phyloP scores from a whole-genome alignment of 78 protist species.

The Isochrysis galbana region DNA sequence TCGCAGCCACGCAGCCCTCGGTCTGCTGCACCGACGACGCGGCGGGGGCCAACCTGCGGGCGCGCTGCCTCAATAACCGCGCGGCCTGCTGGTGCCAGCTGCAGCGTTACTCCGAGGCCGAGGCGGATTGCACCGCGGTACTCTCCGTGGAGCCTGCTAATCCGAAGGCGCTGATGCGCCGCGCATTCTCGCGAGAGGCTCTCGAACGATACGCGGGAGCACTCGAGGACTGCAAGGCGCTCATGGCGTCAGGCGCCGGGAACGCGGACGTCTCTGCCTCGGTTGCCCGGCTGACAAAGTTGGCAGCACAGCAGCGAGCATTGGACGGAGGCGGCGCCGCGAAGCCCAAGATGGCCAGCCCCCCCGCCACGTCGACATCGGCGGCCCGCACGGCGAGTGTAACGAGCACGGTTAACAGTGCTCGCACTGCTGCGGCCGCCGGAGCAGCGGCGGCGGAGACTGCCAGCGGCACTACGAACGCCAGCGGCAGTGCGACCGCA shows the following conservation, averaged over 20 bases:
- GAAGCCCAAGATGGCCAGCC: too few species aligned
- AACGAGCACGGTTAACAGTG: not conserved
- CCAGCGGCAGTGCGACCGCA: not conserved
- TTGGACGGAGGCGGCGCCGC: too few species aligned
- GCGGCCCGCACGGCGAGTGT: too few species aligned
- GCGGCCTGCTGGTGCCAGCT: not conserved
- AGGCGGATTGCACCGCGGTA: not conserved
- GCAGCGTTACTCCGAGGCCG: not conserved
- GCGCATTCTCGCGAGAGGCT: not conserved
- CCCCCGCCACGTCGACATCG: too few species aligned
- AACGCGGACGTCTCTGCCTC: not conserved
- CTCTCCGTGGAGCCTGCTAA: not conserved
- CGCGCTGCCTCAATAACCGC: conserved; percentile 16
- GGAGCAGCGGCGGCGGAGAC: not conserved
- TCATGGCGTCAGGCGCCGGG: not conserved
- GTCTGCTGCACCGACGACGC: not conserved
- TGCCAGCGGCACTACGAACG: not conserved
- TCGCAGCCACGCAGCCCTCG: not conserved
- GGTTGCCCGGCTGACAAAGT: not conserved
- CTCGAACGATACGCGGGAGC: not conserved
- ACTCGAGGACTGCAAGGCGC: not conserved
- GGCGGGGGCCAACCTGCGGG: not conserved
- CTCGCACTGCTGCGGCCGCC: not conserved
- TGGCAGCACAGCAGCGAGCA: not conserved
- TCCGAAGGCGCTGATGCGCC: not conserved